Evolutionary conservation across 2,329 filamentous ascomycete species (phyloP).

Genomic region (Colletotrichum gloeosporioides): DNA sequence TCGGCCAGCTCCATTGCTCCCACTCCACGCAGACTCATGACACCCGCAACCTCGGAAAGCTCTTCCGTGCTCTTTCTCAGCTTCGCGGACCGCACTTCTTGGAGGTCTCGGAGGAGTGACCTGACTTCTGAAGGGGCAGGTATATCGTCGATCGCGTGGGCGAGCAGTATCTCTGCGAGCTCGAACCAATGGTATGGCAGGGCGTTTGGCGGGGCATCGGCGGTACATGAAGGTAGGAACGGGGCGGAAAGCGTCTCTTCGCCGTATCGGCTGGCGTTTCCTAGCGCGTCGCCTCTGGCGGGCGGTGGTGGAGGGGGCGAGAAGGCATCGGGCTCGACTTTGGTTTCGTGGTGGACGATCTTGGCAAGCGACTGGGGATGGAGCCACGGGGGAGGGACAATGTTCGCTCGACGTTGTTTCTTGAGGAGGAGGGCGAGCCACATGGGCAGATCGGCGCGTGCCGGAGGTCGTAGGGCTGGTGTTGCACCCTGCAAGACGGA

Average conservation of each 20-base stretch:
- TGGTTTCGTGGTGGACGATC: slow-evolving; percentile 83
- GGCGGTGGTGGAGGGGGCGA: slow-evolving; percentile 77
- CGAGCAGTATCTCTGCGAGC: slow-evolving; percentile 83
- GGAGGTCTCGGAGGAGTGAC: slow-evolving; percentile 77
- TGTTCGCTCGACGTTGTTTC: slow-evolving; percentile 91
- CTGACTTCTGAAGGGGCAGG: slow-evolving; percentile 75
- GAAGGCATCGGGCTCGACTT: slow-evolving; percentile 73
- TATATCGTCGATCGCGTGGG: slow-evolving; percentile 85
- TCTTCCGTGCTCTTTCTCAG: slow-evolving; percentile 77
- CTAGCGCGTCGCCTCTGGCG: slow-evolving; percentile 51
- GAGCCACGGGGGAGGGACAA: slow-evolving; percentile 90
- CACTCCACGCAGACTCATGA: slow-evolving; percentile 73
- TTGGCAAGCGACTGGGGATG: slow-evolving; percentile 75
- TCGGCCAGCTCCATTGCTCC: slow-evolving; percentile 94
- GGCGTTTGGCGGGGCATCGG: slow-evolving; percentile 68
- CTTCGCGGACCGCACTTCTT: slow-evolving; percentile 90
- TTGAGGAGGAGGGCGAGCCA: slow-evolving; percentile 97
- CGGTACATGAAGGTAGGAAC: slow-evolving; percentile 78
- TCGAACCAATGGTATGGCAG: slow-evolving; percentile 97
- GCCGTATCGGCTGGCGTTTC: slow-evolving; percentile 42
- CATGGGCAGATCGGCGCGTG: slow-evolving; percentile 79
- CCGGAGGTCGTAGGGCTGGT: slow-evolving; percentile 78
- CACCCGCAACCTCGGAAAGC: slow-evolving; percentile 75
- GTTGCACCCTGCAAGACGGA: slow-evolving; percentile 70
- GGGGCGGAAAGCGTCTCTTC: slow-evolving; percentile 65